A percentile compares a stretch with the other conserved stretches of the same genome.
Evolutionary conservation across 768 basidiomycete species (phyloP).

Genomic region (Pulveroboletus sp.): DNA sequence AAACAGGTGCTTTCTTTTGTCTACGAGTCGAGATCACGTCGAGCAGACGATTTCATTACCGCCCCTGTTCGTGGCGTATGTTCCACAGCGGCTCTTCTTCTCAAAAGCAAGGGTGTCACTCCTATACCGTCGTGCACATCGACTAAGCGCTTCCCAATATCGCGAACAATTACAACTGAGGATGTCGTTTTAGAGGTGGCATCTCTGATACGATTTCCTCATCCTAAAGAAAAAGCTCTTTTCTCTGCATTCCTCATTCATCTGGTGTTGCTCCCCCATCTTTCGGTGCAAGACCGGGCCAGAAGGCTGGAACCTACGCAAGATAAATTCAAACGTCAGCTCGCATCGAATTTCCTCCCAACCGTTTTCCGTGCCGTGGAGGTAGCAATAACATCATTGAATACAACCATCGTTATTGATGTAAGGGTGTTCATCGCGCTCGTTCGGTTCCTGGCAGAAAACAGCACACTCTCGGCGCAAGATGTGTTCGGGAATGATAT

Average conservation of each 20-base stretch:
- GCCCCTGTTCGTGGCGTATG: constrained; percentile 3
- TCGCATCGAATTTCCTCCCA: constrained; percentile 40
- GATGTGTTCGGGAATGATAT: constrained; percentile 30
- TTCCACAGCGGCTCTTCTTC: constrained; percentile 7
- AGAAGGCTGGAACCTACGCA: constrained; percentile 27
- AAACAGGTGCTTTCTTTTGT: constrained; percentile 58
- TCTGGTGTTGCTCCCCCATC: constrained; percentile 31
- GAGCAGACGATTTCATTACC: constrained; percentile 13
- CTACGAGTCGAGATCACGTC: constrained; percentile 36
- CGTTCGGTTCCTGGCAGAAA: constrained; percentile 33
- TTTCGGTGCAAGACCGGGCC: constrained; percentile 40
- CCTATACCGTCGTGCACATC: neutral
- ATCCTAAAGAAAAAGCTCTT: constrained; percentile 14
- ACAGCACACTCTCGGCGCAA: constrained; percentile 15
- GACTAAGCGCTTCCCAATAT: neutral
- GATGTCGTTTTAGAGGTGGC: constrained; percentile 13
- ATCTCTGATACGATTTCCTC: constrained; percentile 1
- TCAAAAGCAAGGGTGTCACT: neutral
- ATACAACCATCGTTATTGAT: constrained; percentile 44
- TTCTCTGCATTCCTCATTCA: constrained; percentile 39
- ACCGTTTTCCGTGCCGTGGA: constrained; percentile 32
- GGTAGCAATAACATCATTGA: constrained; percentile 15
- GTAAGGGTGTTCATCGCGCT: constrained; percentile 47
- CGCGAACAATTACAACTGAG: neutral
- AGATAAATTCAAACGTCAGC: constrained; percentile 25